Conservation (phyloP, 495 filamentous ascomycete species). For the Lasiosphaeria ovina region DNA sequence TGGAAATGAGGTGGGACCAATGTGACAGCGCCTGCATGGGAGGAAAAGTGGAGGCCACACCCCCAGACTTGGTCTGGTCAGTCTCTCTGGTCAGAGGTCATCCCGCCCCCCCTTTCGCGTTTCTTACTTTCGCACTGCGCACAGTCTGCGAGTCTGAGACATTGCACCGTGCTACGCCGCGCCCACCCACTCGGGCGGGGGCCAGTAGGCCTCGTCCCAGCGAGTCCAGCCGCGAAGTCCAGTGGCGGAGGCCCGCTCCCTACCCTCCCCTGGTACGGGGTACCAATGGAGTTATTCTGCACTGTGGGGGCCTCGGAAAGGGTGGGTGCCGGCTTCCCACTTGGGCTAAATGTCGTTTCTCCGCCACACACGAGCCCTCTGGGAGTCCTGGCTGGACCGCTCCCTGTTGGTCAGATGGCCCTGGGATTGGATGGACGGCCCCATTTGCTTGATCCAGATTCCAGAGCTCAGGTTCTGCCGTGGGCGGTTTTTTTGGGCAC, state of each 20-base stretch:
- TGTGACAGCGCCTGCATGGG: constrained; percentile 25
- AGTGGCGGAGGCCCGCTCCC: constrained; percentile 3
- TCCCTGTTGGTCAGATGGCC: constrained; percentile 19
- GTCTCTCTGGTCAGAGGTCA: constrained; percentile 1
- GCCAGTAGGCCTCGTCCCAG: not conserved
- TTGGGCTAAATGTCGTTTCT: constrained; percentile 24
- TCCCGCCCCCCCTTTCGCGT: not conserved
- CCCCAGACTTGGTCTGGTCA: constrained; percentile 1
- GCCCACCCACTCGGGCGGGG: constrained; percentile 2
- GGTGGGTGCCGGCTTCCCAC: constrained; percentile 19
- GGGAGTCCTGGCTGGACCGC: not conserved
- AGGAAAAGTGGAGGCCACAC: constrained; percentile 21
- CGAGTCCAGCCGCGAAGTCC: constrained; percentile 1
- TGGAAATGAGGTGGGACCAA: constrained; percentile 30
- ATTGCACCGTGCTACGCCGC: not conserved
- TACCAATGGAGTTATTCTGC: constrained; percentile 17
- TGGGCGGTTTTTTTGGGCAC: constrained; percentile 3
- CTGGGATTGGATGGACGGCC: too few relatives aligned
- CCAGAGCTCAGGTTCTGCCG: constrained; percentile 33
- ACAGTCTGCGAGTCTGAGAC: not conserved
- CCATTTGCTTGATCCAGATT: constrained; percentile 10
- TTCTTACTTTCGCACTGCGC: not conserved
- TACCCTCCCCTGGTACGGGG: constrained; percentile 10
- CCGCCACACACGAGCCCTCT: constrained; percentile 15
- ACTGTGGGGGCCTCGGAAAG: not conserved